Percentiles rank a stretch among this genome's conserved stretches.
Conservation (phyloP, 495 filamentous ascomycete species). For the Hyaloscypha finlandica region DNA sequence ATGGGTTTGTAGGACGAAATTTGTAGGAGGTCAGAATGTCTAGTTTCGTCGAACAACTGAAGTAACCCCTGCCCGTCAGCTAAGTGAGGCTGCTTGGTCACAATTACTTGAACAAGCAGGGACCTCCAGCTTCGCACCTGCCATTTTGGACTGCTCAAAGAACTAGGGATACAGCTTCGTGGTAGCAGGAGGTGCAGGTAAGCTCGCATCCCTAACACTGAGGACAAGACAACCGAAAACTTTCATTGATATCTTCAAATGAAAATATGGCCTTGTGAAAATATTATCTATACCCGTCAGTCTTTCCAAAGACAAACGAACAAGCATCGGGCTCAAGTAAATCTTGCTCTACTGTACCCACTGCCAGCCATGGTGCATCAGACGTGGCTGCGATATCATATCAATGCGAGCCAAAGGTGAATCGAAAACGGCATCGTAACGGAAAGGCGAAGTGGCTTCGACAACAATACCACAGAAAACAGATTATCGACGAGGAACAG, state of each 20-base stretch:
- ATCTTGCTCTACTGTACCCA: background rate
- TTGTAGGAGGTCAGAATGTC: too few species aligned
- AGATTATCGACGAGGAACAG: background rate
- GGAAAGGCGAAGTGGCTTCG: background rate
- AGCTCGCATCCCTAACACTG: too few species aligned
- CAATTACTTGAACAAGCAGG: background rate
- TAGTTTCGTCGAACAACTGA: too few species aligned
- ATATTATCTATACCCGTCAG: background rate
- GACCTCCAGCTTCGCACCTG: background rate
- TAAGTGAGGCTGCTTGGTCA: too few species aligned
- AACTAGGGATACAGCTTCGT: background rate
- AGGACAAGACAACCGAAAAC: too few species aligned
- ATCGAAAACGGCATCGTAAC: background rate
- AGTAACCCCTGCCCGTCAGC: too few species aligned
- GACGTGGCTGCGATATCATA: background rate
- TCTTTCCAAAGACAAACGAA: background rate
- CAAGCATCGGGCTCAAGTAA: background rate
- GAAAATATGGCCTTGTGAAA: background rate
- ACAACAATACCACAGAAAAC: background rate
- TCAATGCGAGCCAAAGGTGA: background rate
- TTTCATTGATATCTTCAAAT: background rate
- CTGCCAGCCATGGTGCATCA: background rate
- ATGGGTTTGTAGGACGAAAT: too few species aligned
- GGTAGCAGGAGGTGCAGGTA: background rate
- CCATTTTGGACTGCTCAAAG: background rate